Evolutionary conservation across 2,329 filamentous ascomycete species (phyloP).

Genomic region (Pseudogymnoascus sp.): DNA sequence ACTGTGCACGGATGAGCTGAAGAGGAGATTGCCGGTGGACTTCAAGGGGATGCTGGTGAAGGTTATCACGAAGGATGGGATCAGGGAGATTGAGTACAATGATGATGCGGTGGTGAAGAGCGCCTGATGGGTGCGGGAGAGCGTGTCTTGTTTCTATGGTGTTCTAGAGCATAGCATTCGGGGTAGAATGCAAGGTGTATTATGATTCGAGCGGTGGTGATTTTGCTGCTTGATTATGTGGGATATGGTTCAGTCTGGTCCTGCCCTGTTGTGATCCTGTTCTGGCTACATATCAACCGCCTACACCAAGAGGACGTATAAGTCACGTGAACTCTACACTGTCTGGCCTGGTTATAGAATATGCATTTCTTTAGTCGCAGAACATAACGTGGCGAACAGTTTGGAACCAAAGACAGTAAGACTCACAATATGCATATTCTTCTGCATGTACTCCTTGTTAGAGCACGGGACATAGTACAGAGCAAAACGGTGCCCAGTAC

Average conservation of each 20-base stretch:
- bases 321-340: background rate
- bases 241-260: background rate
- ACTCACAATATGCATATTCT: background rate
- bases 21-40: conserved; percentile 92
- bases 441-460: background rate
- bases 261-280: background rate
- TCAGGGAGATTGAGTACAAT: conserved; percentile 76
- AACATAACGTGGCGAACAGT: background rate
- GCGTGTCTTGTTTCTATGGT: conserved; percentile 14
- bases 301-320: background rate
- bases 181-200: conserved; percentile 12
- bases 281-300: background rate
- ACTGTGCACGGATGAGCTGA: conserved; percentile 95
- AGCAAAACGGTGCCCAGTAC: background rate
- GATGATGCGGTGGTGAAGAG: conserved; percentile 40
- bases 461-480: background rate
- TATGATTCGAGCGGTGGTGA: background rate
- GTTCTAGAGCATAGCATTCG: conserved; percentile 26
- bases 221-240: background rate
- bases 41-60: conserved; percentile 97
- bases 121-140: background rate
- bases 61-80: conserved; percentile 88
- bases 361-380: background rate
- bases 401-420: background rate
- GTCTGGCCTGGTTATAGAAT: background rate